These are phyloP conservation scores for Medicago lupulina DNA, from an alignment of 306 rosid species.

Conservation along the genomic window DNA sequence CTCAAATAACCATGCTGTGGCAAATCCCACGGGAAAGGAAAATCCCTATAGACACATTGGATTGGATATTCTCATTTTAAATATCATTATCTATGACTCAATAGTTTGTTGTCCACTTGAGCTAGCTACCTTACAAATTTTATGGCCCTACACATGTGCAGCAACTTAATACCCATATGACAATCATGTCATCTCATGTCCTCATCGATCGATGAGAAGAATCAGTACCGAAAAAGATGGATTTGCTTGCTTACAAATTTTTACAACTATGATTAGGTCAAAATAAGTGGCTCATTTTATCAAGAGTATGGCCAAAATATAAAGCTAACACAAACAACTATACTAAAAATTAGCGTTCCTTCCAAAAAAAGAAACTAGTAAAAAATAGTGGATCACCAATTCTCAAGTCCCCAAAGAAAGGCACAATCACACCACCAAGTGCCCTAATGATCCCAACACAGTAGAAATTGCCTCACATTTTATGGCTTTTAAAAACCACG, in stretches of 20 bases:
- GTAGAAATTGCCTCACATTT: too few species aligned
- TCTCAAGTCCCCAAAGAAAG: too few species aligned
- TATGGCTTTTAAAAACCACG: too few species aligned
- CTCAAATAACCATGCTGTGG: not conserved
- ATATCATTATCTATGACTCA: not conserved
- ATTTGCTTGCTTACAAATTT: not conserved
- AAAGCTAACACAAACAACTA: too few species aligned
- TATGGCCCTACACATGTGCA: slow-evolving; percentile 3
- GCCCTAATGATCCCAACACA: too few species aligned
- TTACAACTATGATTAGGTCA: not conserved
- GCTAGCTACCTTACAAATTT: not conserved
- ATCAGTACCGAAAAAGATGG: not conserved
- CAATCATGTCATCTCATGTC: not conserved
- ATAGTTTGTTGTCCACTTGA: not conserved
- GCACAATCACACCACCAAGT: too few species aligned
- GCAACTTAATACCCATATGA: not conserved
- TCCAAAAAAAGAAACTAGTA: too few species aligned
- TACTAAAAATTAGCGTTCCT: too few species aligned
- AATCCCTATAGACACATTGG: not conserved
- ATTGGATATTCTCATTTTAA: not conserved
- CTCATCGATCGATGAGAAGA: not conserved
- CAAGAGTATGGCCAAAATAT: too few species aligned
- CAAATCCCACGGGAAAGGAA: not conserved
- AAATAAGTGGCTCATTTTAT: not conserved
- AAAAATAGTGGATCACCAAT: too few species aligned